A percentile compares a stretch with the other conserved stretches of the same genome.
Conservation (phyloP, 345 rosid species). For the Noccaea caerulescens region DNA sequence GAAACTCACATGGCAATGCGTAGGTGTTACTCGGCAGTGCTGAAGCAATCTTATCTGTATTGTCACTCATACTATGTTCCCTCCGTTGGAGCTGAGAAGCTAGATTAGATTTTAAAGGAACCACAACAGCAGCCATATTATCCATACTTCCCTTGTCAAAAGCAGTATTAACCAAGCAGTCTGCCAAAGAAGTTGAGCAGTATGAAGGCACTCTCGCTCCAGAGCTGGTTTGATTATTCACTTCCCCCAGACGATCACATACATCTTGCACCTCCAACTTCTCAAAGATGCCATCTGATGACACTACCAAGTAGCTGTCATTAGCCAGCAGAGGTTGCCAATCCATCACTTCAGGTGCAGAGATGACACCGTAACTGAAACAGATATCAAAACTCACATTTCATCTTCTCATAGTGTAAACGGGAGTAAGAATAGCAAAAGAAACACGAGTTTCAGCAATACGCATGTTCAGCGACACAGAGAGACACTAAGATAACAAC, state of each 20-base stretch:
- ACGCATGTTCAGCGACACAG: slow-evolving; percentile 16
- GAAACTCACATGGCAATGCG: slow-evolving; percentile 57
- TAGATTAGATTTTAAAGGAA: slow-evolving; percentile 61
- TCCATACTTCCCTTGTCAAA: slow-evolving; percentile 81
- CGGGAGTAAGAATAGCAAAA: slow-evolving; percentile 14
- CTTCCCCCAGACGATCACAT: slow-evolving; percentile 80
- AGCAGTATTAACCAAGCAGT: slow-evolving; percentile 77
- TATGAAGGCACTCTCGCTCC: slow-evolving; percentile 57
- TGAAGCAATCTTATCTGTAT: slow-evolving; percentile 45
- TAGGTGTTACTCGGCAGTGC: slow-evolving; percentile 40
- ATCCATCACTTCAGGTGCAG: slow-evolving; percentile 85
- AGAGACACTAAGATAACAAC: slow-evolving; percentile 16
- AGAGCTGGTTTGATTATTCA: slow-evolving; percentile 46
- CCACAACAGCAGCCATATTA: slow-evolving; percentile 81
- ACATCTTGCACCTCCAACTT: slow-evolving; percentile 74
- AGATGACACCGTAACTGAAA: slow-evolving; percentile 79
- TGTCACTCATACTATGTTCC: slow-evolving; percentile 48
- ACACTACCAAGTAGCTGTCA: slow-evolving; percentile 86
- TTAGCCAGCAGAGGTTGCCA: slow-evolving; percentile 73
- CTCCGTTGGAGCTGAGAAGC: slow-evolving; percentile 49
- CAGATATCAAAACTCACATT: slow-evolving; percentile 23
- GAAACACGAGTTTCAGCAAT: slow-evolving; percentile 15
- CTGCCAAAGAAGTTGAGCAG: slow-evolving; percentile 76
- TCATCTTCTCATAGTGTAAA: slow-evolving; percentile 13
- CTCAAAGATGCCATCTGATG: slow-evolving; percentile 96